A percentile compares a stretch with the other conserved stretches of the same genome.
These are phyloP conservation scores for Aspergillus proliferans DNA, from an alignment of 2,329 filamentous ascomycete genomes.

Conservation along the genomic window DNA sequence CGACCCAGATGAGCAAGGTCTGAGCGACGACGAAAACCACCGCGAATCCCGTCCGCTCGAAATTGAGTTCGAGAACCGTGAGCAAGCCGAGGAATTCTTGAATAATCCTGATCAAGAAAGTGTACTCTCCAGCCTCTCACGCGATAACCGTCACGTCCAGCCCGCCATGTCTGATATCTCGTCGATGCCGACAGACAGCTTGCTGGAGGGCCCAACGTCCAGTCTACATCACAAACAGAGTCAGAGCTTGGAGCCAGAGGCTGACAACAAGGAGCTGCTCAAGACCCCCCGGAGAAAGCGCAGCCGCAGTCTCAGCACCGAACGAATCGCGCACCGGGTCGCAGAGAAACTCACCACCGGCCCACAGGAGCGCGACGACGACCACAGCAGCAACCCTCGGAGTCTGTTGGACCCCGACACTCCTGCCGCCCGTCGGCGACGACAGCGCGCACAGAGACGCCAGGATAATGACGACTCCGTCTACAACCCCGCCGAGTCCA, in stretches of 20 bases:
- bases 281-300: slow-evolving; percentile 54
- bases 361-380: slow-evolving; percentile 42
- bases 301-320: slow-evolving; percentile 60
- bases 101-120: slow-evolving; percentile 47
- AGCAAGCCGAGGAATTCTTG: neutral
- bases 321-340: slow-evolving; percentile 62
- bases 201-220: slow-evolving; percentile 54
- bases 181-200: slow-evolving; percentile 66
- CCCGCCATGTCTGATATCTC: slow-evolving; percentile 75
- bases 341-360: slow-evolving; percentile 59
- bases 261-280: slow-evolving; percentile 42
- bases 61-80: slow-evolving; percentile 70
- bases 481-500: slow-evolving; percentile 54
- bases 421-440: slow-evolving; percentile 42
- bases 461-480: slow-evolving; percentile 50
- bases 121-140: slow-evolving; percentile 57
- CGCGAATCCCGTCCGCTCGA: slow-evolving; percentile 68
- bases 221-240: slow-evolving; percentile 44
- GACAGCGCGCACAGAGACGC: slow-evolving; percentile 40
- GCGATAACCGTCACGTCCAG: slow-evolving; percentile 58
- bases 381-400: slow-evolving; percentile 7
- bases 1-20: slow-evolving; percentile 57
- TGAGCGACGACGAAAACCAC: slow-evolving; percentile 73
- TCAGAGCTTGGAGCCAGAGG: slow-evolving; percentile 36
- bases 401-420: slow-evolving; percentile 40